These are phyloP conservation scores for Pseudogymnoascus sp. DNA, from an alignment of 2,329 filamentous ascomycete species.

Conservation along the genomic window DNA sequence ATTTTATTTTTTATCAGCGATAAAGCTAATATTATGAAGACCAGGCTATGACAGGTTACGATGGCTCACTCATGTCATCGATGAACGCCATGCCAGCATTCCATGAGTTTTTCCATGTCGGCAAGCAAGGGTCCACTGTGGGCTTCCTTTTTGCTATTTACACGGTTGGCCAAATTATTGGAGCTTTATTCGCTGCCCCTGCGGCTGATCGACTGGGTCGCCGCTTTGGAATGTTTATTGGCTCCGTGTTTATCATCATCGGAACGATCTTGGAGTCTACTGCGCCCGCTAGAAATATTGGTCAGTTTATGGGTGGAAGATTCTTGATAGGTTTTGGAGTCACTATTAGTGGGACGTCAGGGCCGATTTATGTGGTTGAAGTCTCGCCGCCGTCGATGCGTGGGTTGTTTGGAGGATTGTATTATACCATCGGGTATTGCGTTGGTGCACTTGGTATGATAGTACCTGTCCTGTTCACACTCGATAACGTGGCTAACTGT, in stretches of 20 bases:
- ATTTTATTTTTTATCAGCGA: not conserved
- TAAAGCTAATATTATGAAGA: not conserved
- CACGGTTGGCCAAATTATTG: slow-evolving; percentile 16
- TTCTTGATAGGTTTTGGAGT: slow-evolving; percentile 19
- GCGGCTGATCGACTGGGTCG: slow-evolving; percentile 20
- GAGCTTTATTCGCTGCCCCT: slow-evolving; percentile 12
- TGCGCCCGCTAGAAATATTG: slow-evolving; percentile 12
- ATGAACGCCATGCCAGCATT: slow-evolving; percentile 41
- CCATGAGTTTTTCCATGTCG: slow-evolving; percentile 17
- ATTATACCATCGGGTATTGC: slow-evolving; percentile 18
- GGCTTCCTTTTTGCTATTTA: slow-evolving; percentile 9
- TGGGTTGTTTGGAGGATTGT: slow-evolving; percentile 20
- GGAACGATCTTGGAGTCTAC: slow-evolving; percentile 20
- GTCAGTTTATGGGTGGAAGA: slow-evolving; percentile 15
- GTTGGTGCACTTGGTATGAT: slow-evolving; percentile 15
- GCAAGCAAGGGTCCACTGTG: not conserved
- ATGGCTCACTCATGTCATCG: slow-evolving; percentile 35
- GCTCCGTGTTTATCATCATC: slow-evolving; percentile 19
- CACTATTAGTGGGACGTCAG: slow-evolving; percentile 16
- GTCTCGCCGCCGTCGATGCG: slow-evolving; percentile 22
- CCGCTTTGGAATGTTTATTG: slow-evolving; percentile 16
- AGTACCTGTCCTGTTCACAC: not conserved
- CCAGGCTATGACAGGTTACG: not conserved
- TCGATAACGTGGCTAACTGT: not conserved
- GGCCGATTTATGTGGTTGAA: slow-evolving; percentile 21